Conservation (phyloP, 2,329 filamentous ascomycete species). For the Botrytis medusae region DNA sequence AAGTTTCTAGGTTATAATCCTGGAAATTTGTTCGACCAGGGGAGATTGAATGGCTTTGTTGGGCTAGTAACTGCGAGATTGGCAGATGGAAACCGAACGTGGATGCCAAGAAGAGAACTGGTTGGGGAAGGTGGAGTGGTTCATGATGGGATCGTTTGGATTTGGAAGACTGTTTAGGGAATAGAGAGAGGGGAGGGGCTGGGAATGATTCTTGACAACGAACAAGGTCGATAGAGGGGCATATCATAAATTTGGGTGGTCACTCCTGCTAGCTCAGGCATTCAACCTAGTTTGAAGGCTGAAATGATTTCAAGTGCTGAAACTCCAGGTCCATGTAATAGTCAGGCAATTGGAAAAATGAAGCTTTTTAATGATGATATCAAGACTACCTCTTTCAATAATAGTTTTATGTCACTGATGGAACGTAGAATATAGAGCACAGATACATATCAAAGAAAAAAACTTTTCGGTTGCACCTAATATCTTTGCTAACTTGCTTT, state of each 20-base stretch:
- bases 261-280: background rate
- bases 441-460: background rate
- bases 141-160: background rate
- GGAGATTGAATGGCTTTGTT: fast-evolving
- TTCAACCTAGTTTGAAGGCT: background rate
- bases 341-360: background rate
- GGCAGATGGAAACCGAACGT: background rate
- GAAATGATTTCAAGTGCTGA: background rate
- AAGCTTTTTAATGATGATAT: background rate
- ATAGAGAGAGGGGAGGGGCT: background rate
- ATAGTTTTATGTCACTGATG: background rate
- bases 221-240: background rate
- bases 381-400: background rate
- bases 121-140: background rate
- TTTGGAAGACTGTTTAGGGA: background rate
- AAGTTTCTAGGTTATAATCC: background rate
- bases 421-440: background rate
- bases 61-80: fast-evolving
- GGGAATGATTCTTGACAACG: background rate
- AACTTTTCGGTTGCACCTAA: conserved; percentile 22
- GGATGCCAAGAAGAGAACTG: background rate
- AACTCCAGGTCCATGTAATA: background rate
- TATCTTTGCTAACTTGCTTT: conserved; percentile 2
- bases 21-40: too few relatives aligned
- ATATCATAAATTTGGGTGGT: background rate